These are phyloP conservation scores for Sclerospora graminicola DNA, from an alignment of 352 stramenopile species.

Conservation along the genomic window DNA sequence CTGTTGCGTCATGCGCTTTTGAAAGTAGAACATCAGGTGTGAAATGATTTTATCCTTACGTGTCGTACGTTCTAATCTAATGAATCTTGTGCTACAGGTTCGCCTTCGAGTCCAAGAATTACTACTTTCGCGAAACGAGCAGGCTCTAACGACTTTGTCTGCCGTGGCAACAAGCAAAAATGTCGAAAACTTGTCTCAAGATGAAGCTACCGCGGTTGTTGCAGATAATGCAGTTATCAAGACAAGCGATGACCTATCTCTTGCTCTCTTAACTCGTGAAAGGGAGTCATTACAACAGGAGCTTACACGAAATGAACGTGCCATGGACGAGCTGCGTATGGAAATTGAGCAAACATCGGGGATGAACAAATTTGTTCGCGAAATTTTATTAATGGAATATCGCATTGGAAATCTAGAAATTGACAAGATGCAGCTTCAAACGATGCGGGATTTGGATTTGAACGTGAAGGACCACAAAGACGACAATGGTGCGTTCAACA, in stretches of 20 bases:
- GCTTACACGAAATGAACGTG: constrained; percentile 22
- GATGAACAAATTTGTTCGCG: constrained; percentile 42
- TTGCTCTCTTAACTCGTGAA: constrained; percentile 3
- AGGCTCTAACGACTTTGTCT: too few species aligned
- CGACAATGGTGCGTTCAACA: background rate
- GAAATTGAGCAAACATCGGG: constrained; percentile 38
- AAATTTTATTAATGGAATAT: constrained; percentile 75
- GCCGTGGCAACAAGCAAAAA: background rate
- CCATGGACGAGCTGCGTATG: constrained; percentile 50
- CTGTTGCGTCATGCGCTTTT: too few species aligned
- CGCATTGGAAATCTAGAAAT: constrained; percentile 85
- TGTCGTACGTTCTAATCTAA: too few species aligned
- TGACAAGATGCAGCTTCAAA: constrained; percentile 86
- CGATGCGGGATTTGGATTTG: constrained; percentile 15
- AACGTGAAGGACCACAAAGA: constrained; percentile 1
- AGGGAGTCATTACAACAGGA: constrained; percentile 15
- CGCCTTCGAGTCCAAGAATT: too few species aligned
- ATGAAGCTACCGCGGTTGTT: too few species aligned
- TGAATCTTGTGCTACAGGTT: too few species aligned
- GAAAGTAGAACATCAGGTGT: too few species aligned
- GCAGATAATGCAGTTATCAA: too few species aligned
- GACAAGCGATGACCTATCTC: too few species aligned
- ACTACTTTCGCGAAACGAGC: too few species aligned
- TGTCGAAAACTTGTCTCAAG: too few species aligned
- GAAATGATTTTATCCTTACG: too few species aligned